These are phyloP conservation scores for Huntiella bhutanensis DNA, from an alignment of 2,329 filamentous ascomycete genomes.

Conservation along the genomic window DNA sequence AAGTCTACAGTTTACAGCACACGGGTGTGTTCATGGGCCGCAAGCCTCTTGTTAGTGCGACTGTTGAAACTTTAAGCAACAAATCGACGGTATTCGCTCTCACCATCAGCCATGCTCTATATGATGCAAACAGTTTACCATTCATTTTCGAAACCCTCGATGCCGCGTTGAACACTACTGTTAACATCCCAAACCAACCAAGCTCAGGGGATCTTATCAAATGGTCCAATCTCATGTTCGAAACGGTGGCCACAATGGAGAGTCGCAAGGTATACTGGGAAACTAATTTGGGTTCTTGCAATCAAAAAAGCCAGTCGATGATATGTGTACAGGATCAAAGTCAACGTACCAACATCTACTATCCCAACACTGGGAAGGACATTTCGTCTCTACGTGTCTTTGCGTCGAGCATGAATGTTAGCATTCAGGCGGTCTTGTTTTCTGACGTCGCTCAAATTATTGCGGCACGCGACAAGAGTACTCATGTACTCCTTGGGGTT, in stretches of 20 bases:
- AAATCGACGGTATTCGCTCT: slow-evolving; percentile 24
- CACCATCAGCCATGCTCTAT: slow-evolving; percentile 67
- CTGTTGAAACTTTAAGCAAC: not conserved
- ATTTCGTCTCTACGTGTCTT: slow-evolving; percentile 19
- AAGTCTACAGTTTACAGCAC: not conserved
- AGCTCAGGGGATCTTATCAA: slow-evolving; percentile 6
- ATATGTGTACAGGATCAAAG: slow-evolving; percentile 10
- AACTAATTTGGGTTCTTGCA: slow-evolving; percentile 18
- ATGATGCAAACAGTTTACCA: slow-evolving; percentile 66
- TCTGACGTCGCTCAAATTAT: slow-evolving; percentile 43
- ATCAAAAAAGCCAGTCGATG: slow-evolving; percentile 13
- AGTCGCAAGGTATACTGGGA: slow-evolving; percentile 23
- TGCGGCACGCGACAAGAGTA: slow-evolving; percentile 11
- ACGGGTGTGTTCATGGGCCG: not conserved
- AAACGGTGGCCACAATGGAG: slow-evolving; percentile 5
- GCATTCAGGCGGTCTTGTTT: slow-evolving; percentile 57
- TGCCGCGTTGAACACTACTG: slow-evolving; percentile 13
- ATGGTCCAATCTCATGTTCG: slow-evolving; percentile 16
- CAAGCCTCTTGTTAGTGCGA: slow-evolving; percentile 6
- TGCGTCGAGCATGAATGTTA: slow-evolving; percentile 30
- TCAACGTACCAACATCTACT: slow-evolving; percentile 13
- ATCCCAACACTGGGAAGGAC: slow-evolving; percentile 26
- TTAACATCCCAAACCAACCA: slow-evolving; percentile 9
- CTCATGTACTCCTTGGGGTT: slow-evolving; percentile 46
- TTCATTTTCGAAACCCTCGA: slow-evolving; percentile 17